Evolutionary conservation across 2,329 filamentous ascomycete genomes (phyloP), one percentile per base, ranked within the genome.

Genomic region (Colletotrichum australisinense): DNA sequence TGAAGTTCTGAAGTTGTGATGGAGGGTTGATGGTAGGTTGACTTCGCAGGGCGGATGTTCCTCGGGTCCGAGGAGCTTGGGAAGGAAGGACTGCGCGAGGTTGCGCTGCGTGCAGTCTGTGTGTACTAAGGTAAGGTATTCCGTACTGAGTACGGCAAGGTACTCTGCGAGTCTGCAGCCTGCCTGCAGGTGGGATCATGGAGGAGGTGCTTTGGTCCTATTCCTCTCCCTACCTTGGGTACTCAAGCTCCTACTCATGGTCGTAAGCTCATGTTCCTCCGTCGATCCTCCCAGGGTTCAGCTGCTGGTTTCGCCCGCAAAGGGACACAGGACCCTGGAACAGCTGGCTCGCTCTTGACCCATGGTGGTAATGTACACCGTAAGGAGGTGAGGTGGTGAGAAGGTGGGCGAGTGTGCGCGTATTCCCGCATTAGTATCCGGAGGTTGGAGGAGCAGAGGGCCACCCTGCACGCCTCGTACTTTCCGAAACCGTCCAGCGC

Each of bases 271-370:
- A 8, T 62, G 19, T 62, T 46, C 59, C 24, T 52, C 38, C 42
- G 59, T 63, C 38, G 59, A 63, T 63, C 24, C 59, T 42, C 59
- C 59, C 38, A 26, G 59, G 59, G n/a, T 22, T 63, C 24, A 16
- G 24, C 59, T 14, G 28, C 16, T 38, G 62, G 62, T 38, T 26
- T 64, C 62, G 49, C 28, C n/a, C 49, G n/a, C 19, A 9, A 26
- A 22, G 28, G 22, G 30, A n/a, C 24, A 46, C 11, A 11, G 35
- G 58, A 62, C 58, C 22, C 35, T 62, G 38, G 58, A 22, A 26
- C 35, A 35, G 56, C 56, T 58, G 56, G 30, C 56, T 59, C 19
- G 30, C 30, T 59, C 28, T 59, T 35, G 14, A 24, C 28, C 56
- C 30, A 38, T 59, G 30, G 19, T 8, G 19, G n/a, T 22, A 49